Conservation (phyloP, 257 asterid species). For the Solanum ossicruentum region DNA sequence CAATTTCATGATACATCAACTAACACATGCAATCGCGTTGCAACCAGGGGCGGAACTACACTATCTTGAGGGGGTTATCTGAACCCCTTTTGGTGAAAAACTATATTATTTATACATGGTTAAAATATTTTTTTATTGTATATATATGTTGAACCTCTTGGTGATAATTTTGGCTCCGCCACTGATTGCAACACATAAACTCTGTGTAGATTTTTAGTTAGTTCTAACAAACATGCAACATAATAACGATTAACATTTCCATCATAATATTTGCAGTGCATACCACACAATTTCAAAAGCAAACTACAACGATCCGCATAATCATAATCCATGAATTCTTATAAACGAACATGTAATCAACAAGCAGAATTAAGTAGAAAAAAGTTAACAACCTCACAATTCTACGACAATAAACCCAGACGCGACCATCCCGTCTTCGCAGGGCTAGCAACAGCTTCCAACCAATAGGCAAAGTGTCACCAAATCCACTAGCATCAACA, state of each 20-base stretch:
- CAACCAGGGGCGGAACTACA: no score
- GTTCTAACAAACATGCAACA: not conserved
- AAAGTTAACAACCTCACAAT: slow-evolving; percentile 43
- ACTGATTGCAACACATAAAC: not conserved
- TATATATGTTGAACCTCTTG: no score
- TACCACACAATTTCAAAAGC: not conserved
- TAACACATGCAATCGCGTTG: not conserved
- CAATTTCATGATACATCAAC: not conserved
- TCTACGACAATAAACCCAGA: slow-evolving; percentile 70
- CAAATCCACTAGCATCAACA: slow-evolving; percentile 55
- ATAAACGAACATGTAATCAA: not conserved
- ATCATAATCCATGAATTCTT: not conserved
- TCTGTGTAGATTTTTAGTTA: not conserved
- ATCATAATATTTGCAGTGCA: not conserved
- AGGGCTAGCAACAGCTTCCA: slow-evolving; percentile 88
- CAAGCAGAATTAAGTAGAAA: not conserved
- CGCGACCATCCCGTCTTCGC: slow-evolving; percentile 57
- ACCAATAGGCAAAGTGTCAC: slow-evolving; percentile 55
- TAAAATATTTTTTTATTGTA: no score
- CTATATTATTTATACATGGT: no score
- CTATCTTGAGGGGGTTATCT: no score
- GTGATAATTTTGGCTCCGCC: no score
- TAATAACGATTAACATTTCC: not conserved
- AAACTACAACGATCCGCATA: not conserved
- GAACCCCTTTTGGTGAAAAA: no score